These are phyloP conservation scores for Xylogone sp. DNA, from an alignment of 2,329 filamentous ascomycete species.

Conservation along the genomic window DNA sequence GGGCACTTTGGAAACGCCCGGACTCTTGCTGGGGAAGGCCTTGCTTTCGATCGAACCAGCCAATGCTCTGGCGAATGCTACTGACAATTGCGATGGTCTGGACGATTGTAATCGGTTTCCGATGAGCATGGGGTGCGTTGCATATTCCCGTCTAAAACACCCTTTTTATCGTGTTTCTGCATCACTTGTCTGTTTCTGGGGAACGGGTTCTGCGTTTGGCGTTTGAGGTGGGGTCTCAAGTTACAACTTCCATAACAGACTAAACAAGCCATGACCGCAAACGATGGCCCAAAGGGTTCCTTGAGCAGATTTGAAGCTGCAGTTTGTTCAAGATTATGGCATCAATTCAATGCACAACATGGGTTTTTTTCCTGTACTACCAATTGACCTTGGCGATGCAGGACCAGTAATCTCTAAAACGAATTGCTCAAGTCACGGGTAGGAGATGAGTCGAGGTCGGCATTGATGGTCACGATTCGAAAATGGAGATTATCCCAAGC, in stretches of 20 bases:
- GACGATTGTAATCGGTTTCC: slow-evolving; percentile 27
- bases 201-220: slow-evolving; percentile 17
- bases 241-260: background rate
- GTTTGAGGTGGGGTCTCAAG: slow-evolving; percentile 15
- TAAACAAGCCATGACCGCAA: background rate
- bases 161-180: slow-evolving; percentile 26
- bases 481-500: background rate
- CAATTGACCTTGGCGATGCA: no score
- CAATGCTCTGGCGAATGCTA: background rate
- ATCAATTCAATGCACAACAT: no score
- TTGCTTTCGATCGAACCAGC: slow-evolving; percentile 11
- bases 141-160: slow-evolving; percentile 22
- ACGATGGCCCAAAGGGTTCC: background rate
- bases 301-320: background rate
- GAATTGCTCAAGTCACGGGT: background rate
- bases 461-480: background rate
- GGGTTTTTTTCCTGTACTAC: no score
- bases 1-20: slow-evolving; percentile 22
- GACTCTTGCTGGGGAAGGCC: slow-evolving; percentile 16
- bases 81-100: slow-evolving; percentile 11
- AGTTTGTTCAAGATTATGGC: no score
- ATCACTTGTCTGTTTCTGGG: slow-evolving; percentile 26
- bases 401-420: background rate
- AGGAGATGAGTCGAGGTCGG: background rate
- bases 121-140: slow-evolving; percentile 29